Conservation (phyloP, 148 eudicot species). For the Euryodendron excelsum region DNA sequence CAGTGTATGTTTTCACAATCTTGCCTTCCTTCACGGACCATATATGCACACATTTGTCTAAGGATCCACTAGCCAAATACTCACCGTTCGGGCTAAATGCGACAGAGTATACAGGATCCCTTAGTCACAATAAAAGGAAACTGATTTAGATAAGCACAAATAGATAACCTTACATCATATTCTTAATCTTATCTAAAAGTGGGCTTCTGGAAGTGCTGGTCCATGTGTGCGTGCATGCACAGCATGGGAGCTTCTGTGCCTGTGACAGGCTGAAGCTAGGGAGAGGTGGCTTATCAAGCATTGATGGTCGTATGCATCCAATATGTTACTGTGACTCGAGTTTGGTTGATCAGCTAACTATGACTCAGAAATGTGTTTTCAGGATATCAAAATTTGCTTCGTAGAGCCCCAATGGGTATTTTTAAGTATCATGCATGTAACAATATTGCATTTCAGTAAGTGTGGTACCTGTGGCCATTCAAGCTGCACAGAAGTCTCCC, state of each 20-base stretch:
- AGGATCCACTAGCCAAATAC: constrained; percentile 81
- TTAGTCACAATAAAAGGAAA: constrained; percentile 13
- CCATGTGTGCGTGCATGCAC: background rate
- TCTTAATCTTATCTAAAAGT: background rate
- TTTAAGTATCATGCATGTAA: background rate
- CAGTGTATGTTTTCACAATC: constrained; percentile 63
- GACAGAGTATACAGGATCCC: constrained; percentile 87
- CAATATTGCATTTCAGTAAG: background rate
- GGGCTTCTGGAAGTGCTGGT: too few relatives aligned
- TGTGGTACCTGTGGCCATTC: constrained; percentile 59
- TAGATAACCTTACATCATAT: background rate
- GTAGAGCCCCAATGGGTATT: background rate
- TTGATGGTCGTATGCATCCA: background rate
- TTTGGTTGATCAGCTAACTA: background rate
- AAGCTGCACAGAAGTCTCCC: constrained; percentile 54
- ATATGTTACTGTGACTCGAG: background rate
- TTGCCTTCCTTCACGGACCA: constrained; percentile 79
- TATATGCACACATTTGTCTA: constrained; percentile 64
- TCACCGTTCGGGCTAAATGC: constrained; percentile 87
- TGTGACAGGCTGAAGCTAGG: too few relatives aligned
- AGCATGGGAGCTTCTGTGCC: too few relatives aligned
- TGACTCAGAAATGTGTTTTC: background rate
- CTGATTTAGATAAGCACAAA: background rate
- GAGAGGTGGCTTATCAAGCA: background rate
- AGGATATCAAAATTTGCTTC: background rate